phyloP scores from a whole-genome alignment of 805 yeast genomes.

The Starmerella asiatica region DNA sequence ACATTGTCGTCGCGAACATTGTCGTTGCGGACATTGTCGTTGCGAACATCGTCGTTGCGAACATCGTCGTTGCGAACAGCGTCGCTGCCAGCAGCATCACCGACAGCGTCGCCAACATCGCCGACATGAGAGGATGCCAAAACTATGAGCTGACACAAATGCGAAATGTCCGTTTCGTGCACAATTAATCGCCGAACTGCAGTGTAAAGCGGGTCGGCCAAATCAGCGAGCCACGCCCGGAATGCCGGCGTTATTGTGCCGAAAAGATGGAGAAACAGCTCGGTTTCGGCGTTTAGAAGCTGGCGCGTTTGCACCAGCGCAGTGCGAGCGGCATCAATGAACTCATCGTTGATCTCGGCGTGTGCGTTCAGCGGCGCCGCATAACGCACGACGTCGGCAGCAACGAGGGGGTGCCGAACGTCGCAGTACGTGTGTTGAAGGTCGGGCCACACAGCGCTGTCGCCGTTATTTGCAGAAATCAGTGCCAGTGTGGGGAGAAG shows the following conservation, averaged over 20 bases:
- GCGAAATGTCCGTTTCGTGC: slow-evolving; percentile 53
- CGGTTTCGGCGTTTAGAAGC: slow-evolving; percentile 41
- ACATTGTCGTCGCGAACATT: no score
- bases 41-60: no score
- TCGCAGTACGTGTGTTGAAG: slow-evolving; percentile 11
- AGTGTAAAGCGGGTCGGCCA: slow-evolving; percentile 71
- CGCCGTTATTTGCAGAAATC: slow-evolving; percentile 7
- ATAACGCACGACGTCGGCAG: slow-evolving; percentile 4
- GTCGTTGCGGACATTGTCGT: no score
- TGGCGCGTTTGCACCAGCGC: slow-evolving; percentile 54
- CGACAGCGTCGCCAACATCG: slow-evolving; percentile 6
- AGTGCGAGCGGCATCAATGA: slow-evolving; percentile 27
- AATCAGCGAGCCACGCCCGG: slow-evolving; percentile 44
- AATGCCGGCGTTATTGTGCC: slow-evolving; percentile 28
- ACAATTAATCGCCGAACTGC: slow-evolving; percentile 50
- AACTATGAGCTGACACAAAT: slow-evolving; percentile 51
- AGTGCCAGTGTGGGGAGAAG: slow-evolving; percentile 8
- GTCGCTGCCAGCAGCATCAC: slow-evolving; percentile 25
- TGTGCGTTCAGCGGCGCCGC: slow-evolving; percentile 22
- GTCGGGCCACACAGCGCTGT: slow-evolving; percentile 7
- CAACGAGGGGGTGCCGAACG: slow-evolving; percentile 7
- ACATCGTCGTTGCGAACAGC: no score
- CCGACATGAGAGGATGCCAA: no score
- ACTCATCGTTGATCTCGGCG: slow-evolving; percentile 8
- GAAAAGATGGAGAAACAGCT: slow-evolving; percentile 45